These are phyloP conservation scores for Phytophthora idaei DNA, from an alignment of 352 stramenopile genomes.

Conservation along the genomic window DNA sequence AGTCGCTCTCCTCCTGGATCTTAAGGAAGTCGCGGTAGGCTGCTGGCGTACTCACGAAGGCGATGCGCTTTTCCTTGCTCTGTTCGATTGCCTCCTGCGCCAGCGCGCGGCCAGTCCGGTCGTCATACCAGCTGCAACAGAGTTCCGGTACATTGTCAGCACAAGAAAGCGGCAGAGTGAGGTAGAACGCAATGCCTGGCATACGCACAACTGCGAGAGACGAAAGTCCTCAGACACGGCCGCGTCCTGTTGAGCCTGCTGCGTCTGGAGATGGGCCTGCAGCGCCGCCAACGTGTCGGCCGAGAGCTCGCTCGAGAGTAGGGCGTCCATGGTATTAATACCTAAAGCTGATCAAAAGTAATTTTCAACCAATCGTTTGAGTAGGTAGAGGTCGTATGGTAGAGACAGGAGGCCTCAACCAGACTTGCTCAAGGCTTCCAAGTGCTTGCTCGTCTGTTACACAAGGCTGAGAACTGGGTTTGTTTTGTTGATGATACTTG, in stretches of 20 bases:
- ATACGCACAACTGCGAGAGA: slow-evolving; percentile 58
- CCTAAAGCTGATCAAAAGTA: slow-evolving; percentile 1
- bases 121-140: slow-evolving; percentile 52
- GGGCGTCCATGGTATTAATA: slow-evolving; percentile 36
- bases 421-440: too few species aligned
- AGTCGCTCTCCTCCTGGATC: slow-evolving; percentile 41
- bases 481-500: too few species aligned
- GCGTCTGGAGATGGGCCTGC: slow-evolving; percentile 51
- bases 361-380: slow-evolving; percentile 32
- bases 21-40: slow-evolving; percentile 54
- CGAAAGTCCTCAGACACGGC: slow-evolving; percentile 59
- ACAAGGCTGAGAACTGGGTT: too few species aligned
- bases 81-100: slow-evolving; percentile 57
- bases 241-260: slow-evolving; percentile 44
- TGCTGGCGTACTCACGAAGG: slow-evolving; percentile 60
- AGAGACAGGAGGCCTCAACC: slow-evolving; percentile 1
- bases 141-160: slow-evolving; percentile 2
- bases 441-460: too few species aligned
- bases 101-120: slow-evolving; percentile 50
- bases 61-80: slow-evolving; percentile 52
- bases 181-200: not conserved
- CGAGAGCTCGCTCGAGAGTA: slow-evolving; percentile 56
- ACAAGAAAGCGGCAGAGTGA: not conserved
- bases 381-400: slow-evolving; percentile 10
- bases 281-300: slow-evolving; percentile 57